Conservation (phyloP, 129 eudicot genomes). For the Flaveria bidentis region DNA sequence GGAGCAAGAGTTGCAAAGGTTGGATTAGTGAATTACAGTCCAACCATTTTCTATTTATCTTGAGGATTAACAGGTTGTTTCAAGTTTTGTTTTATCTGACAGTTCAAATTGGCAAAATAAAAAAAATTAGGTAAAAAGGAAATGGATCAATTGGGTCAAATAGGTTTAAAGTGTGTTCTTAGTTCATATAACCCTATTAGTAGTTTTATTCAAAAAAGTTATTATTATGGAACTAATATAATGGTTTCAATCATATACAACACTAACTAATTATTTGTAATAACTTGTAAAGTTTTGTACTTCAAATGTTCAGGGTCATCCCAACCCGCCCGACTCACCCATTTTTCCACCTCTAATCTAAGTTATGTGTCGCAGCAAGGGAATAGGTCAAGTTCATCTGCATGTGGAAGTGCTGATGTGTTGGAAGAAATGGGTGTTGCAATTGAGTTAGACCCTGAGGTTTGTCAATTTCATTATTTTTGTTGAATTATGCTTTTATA, state of each 20-base stretch:
- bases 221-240: neutral
- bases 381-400: constrained; percentile 85
- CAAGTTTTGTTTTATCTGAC: neutral
- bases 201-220: neutral
- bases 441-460: constrained; percentile 83
- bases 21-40: neutral
- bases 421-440: constrained; percentile 85
- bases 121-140: neutral
- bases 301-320: neutral
- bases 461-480: constrained; percentile 28
- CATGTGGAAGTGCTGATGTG: constrained; percentile 97
- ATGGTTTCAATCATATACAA: neutral
- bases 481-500: constrained; percentile 46
- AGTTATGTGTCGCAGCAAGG: constrained; percentile 70
- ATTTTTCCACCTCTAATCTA: constrained; percentile 9
- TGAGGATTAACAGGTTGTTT: neutral
- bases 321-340: neutral
- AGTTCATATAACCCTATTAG: neutral
- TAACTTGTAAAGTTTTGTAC: neutral
- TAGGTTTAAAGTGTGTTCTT: neutral
- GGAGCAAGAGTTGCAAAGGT: constrained; percentile 85
- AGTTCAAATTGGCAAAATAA: neutral
- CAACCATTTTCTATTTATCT: no score
- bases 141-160: neutral
- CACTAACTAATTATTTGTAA: neutral